Base-by-base conservation (phyloP, 192 early-diverging fungal genomes). In the Coemansia sp. region DNA sequence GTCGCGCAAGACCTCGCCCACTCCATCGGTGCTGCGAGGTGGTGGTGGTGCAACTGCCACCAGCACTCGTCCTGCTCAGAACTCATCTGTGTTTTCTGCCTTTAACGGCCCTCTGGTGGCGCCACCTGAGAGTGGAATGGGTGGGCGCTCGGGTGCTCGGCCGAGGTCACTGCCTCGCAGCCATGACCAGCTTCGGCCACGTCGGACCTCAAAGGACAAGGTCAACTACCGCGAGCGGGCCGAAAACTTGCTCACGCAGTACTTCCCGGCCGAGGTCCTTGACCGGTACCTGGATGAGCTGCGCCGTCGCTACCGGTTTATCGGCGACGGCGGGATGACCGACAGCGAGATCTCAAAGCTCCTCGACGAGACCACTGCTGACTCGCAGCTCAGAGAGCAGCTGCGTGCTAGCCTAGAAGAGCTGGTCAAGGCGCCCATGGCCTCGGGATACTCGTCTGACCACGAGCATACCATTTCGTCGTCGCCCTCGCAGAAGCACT, bases 61-160 rank as follows among this genome's bases (percentile, higher is more conserved):
- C 28, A 66, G 58, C 10, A 33, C 34, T 10, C 59, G 68, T 20
- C 62, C 56, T 2, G 62, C 42, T 0, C 36, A 33, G n/a, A 53
- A 53, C 26, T 5, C 28, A 8, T 52, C 67, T 0, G 66, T 75
- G 8, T 71, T 81, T 39, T 75, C 66, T n/a, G 73, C 65, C 14
- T 81, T 81, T 21, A 81, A 75, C 28, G 78, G 78, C 0, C 78
- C 78, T 6, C 78, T 70, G 12, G 78, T 75, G 0, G 78, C 78
- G 38, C 78, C 78, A 4, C 68, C 73, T n/a, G 78, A 81, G 53
- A 37, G 48, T 25, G 45, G 68, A 9, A n/a, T 55, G 5, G 37
- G 42, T 9, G 33, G 48, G 39, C 60, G 65, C 6, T 45, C 61
- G 12, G 25, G 68, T 59, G 34, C 73, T 25, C 65, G 75, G 0